Evolutionary conservation across 768 basidiomycete genomes (phyloP).

Genomic region (Leucocoprinus sp.): DNA sequence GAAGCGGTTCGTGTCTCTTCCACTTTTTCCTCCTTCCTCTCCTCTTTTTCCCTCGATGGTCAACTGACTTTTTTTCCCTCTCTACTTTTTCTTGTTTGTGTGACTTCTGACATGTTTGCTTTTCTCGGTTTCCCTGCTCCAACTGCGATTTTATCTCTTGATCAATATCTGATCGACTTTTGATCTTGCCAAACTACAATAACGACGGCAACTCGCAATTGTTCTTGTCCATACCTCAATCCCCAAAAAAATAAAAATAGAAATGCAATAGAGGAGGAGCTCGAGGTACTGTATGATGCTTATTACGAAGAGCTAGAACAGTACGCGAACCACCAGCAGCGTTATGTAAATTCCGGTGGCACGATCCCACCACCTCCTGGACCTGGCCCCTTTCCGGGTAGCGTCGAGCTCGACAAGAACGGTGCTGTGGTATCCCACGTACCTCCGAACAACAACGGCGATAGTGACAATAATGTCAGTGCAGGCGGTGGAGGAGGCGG

Average conservation of each 20-base stretch:
- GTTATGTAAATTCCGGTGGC: conserved; percentile 85
- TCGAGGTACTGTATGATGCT: conserved; percentile 99
- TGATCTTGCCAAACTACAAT: conserved; percentile 14
- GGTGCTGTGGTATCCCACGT: conserved; percentile 39
- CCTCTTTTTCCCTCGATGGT: conserved; percentile 18
- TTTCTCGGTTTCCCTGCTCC: conserved; percentile 15
- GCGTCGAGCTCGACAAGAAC: conserved; percentile 92
- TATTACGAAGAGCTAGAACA: conserved; percentile 99
- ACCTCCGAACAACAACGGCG: conserved; percentile 6
- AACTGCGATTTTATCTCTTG: conserved; percentile 19
- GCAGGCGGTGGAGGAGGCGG: no score
- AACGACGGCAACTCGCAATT: neutral
- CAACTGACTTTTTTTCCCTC: conserved; percentile 12
- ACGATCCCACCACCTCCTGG: conserved; percentile 88
- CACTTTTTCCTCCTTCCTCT: conserved; percentile 19
- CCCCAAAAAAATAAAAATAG: conserved; percentile 29
- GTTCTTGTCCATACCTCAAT: conserved; percentile 3
- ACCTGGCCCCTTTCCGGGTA: conserved; percentile 96
- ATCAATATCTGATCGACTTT: conserved; percentile 22
- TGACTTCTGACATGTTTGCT: conserved; percentile 14
- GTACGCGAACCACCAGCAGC: conserved; percentile 98
- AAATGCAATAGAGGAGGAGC: conserved; percentile 98
- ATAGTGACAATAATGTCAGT: no score
- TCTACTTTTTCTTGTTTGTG: conserved; percentile 16
- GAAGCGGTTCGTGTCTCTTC: conserved; percentile 69